Conservation (phyloP, 164 flowering plant genomes). For the Chimonanthus praecox region DNA sequence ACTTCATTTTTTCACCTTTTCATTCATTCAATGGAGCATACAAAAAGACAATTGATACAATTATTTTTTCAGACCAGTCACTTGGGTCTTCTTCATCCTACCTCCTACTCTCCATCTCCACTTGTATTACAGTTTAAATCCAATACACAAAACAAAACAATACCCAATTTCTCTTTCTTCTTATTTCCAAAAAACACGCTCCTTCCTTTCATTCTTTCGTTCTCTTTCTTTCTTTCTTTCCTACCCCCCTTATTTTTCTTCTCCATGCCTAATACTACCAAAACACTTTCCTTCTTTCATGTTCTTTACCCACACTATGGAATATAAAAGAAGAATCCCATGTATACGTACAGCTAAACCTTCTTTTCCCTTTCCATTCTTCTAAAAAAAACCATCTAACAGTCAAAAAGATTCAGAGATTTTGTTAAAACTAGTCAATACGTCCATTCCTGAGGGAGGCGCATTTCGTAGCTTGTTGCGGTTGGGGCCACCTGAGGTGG, state of each 20-base stretch:
- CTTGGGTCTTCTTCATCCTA: too few species aligned
- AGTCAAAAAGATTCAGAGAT: background rate
- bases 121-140: too few species aligned
- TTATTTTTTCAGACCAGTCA: too few species aligned
- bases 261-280: background rate
- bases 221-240: background rate
- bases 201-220: background rate
- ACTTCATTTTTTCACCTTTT: too few species aligned
- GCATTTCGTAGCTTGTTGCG: slow-evolving; percentile 35
- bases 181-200: background rate
- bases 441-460: slow-evolving; percentile 81
- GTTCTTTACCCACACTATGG: background rate
- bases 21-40: too few species aligned
- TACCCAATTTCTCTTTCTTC: background rate
- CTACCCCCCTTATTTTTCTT: background rate
- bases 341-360: background rate
- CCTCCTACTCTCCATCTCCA: too few species aligned
- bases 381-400: background rate
- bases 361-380: background rate
- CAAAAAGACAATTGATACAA: too few species aligned
- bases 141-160: background rate
- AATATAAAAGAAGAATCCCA: background rate
- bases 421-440: slow-evolving; percentile 29
- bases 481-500: slow-evolving; percentile 7
- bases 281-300: background rate